A percentile compares a stretch with the other conserved stretches of the same genome.
Evolutionary conservation across 2,329 filamentous ascomycete species (phyloP).

Genomic region (Trichoderma sp.): DNA sequence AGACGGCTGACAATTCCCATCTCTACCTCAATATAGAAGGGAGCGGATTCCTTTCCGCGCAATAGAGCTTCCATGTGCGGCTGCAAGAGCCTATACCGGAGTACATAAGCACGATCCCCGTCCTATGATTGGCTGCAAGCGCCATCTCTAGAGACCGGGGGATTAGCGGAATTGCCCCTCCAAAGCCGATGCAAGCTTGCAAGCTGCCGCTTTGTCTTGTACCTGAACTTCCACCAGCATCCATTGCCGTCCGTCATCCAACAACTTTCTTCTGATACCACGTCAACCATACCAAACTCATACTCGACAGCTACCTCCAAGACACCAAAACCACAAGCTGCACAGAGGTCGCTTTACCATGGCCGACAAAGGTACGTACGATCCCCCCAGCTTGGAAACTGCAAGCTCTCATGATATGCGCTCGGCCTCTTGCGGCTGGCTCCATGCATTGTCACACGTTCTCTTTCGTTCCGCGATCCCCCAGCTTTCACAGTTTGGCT

Average conservation of each 20-base stretch:
- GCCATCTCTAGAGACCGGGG: no score
- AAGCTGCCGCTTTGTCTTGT: no score
- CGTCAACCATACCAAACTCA: not conserved
- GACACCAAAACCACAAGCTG: not conserved
- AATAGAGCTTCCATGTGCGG: conserved; percentile 7
- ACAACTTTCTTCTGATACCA: not conserved
- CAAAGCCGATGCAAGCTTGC: conserved; percentile 27
- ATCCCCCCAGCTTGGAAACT: not conserved
- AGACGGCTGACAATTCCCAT: conserved; percentile 24
- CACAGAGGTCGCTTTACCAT: conserved; percentile 36
- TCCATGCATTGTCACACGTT: not conserved
- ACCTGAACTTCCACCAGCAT: conserved; percentile 32
- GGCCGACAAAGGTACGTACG: conserved; percentile 48
- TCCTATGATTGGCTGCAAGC: conserved; percentile 6
- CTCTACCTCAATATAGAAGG: not conserved
- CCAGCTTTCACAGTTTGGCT: conserved; percentile 1
- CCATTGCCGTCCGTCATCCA: conserved; percentile 24
- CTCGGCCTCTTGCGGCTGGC: no score
- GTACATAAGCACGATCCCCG: not conserved
- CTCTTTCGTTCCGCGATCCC: no score
- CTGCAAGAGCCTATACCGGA: not conserved
- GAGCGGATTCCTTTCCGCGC: conserved; percentile 24
- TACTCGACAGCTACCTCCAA: not conserved
- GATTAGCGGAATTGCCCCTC: conserved; percentile 31
- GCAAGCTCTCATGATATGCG: no score